Percentiles rank a stretch among this genome's conserved stretches.
These are phyloP conservation scores for Pythium aphanidermatum DNA, from an alignment of 352 stramenopile species.

Conservation along the genomic window DNA sequence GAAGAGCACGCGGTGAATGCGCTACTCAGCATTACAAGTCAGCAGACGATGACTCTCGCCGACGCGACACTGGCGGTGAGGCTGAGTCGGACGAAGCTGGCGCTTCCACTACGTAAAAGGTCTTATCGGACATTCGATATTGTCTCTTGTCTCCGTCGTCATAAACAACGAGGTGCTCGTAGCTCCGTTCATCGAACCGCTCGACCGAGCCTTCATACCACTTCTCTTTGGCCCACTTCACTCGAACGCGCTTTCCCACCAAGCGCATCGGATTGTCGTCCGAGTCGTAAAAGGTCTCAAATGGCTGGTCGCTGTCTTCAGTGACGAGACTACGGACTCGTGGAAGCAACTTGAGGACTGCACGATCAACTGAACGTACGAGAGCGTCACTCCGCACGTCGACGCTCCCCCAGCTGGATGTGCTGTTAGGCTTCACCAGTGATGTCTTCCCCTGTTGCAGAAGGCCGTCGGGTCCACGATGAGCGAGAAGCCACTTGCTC, in stretches of 20 bases:
- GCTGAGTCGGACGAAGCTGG: neutral
- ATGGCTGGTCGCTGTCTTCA: constrained; percentile 18
- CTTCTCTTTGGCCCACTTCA: constrained; percentile 88
- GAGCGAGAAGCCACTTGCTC: constrained; percentile 71
- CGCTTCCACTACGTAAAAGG: constrained; percentile 73
- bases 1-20: too few species aligned
- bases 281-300: constrained; percentile 85
- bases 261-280: constrained; percentile 82
- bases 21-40: too few species aligned
- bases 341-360: constrained; percentile 21
- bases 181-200: constrained; percentile 70
- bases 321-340: constrained; percentile 18
- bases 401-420: constrained; percentile 56
- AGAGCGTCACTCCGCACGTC: constrained; percentile 16
- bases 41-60: constrained; percentile 15
- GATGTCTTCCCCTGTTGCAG: constrained; percentile 70
- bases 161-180: constrained; percentile 81
- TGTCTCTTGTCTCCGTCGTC: constrained; percentile 83
- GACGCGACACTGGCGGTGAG: constrained; percentile 1
- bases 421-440: constrained; percentile 84
- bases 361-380: constrained; percentile 19
- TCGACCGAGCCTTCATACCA: constrained; percentile 82
- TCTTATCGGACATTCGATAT: constrained; percentile 87
- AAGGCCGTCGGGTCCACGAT: constrained; percentile 58
- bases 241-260: constrained; percentile 74